phyloP scores from a whole-genome alignment of 179 eudicot genomes.

The Silene vulgaris region DNA sequence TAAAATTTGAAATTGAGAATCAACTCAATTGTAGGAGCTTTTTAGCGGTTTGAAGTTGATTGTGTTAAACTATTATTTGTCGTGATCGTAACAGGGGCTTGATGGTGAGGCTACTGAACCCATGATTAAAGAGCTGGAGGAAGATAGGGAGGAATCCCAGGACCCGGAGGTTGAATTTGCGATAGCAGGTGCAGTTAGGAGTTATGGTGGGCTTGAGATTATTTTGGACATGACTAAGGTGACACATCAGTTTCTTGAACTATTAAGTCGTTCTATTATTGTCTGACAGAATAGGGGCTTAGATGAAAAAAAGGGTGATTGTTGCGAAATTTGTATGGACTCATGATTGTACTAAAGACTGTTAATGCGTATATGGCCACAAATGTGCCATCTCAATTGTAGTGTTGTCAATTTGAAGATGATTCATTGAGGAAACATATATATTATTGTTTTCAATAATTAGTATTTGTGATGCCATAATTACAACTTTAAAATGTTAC shows the following conservation, averaged over 20 bases:
- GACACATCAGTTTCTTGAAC: conserved; percentile 11
- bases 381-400: neutral
- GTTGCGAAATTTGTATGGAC: neutral
- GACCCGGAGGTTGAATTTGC: conserved; percentile 99
- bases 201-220: conserved; percentile 89
- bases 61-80: neutral
- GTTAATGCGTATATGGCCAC: neutral
- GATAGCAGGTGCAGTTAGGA: conserved; percentile 90
- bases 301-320: neutral
- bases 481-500: too few relatives aligned
- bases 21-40: neutral
- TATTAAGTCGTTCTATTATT: neutral
- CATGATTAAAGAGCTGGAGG: conserved; percentile 97
- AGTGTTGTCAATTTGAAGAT: neutral
- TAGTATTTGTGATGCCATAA: neutral
- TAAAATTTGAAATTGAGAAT: neutral
- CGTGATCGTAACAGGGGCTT: conserved; percentile 59
- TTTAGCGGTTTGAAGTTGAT: neutral
- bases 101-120: conserved; percentile 99
- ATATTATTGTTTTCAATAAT: neutral
- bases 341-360: neutral
- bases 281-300: neutral
- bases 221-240: conserved; percentile 90
- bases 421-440: neutral
- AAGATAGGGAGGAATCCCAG: conserved; percentile 96